These are phyloP conservation scores for Dactylonectria estremocensis DNA, from an alignment of 2,329 filamentous ascomycete genomes.

Conservation along the genomic window DNA sequence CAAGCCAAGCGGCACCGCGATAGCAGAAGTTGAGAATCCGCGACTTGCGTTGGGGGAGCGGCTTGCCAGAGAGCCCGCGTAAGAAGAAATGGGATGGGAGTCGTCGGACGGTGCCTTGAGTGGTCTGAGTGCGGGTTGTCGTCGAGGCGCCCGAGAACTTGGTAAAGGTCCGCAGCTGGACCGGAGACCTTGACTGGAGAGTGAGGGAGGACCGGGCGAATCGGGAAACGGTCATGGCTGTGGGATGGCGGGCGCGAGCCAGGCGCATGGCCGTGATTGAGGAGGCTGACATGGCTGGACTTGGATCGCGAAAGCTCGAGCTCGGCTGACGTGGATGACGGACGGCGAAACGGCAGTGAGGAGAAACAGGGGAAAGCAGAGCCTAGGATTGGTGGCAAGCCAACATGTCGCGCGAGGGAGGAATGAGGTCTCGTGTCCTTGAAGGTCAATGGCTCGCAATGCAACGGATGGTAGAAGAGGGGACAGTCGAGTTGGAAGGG, in stretches of 20 bases:
- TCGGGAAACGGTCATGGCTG: conserved; percentile 32
- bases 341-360: conserved; percentile 9
- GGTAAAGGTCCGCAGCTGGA: conserved; percentile 39
- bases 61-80: conserved; percentile 66
- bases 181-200: conserved; percentile 30
- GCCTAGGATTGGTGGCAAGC: conserved; percentile 22
- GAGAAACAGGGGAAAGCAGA: conserved; percentile 8
- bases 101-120: conserved; percentile 25
- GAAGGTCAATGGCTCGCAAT: conserved; percentile 27
- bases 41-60: conserved; percentile 65
- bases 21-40: conserved; percentile 73
- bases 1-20: conserved; percentile 73
- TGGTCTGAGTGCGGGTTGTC: conserved; percentile 26
- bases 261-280: conserved; percentile 45
- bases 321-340: conserved; percentile 16
- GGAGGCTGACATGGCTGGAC: conserved; percentile 41
- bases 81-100: conserved; percentile 47
- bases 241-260: conserved; percentile 39
- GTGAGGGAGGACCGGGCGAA: conserved; percentile 30
- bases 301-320: conserved; percentile 7
- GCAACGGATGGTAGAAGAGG: background rate
- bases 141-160: conserved; percentile 40
- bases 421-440: conserved; percentile 9
- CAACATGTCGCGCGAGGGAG: conserved; percentile 30
- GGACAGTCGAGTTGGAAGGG: background rate